Evolutionary conservation across 176 grass and related monocot species (phyloP).

Genomic region (Triticum turgidum): DNA sequence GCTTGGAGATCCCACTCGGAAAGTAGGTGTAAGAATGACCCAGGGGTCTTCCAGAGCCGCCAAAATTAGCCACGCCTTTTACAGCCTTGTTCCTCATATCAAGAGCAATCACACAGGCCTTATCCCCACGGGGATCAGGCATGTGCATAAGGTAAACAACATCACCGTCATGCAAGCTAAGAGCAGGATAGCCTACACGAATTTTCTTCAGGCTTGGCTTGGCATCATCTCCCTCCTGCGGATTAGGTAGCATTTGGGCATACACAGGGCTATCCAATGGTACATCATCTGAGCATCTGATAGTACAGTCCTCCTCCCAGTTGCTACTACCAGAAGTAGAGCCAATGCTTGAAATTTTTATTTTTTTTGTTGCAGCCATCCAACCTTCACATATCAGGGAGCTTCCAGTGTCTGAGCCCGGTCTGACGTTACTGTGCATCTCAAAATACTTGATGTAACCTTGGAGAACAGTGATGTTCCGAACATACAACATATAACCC

Average conservation of each 20-base stretch:
- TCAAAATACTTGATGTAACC: background rate
- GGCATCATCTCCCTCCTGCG: background rate
- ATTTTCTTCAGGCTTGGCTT: background rate
- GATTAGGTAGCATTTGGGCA: background rate
- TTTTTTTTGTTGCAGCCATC: background rate
- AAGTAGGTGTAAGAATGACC: background rate
- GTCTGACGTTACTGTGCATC: background rate
- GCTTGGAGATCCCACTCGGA: background rate
- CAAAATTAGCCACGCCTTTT: background rate
- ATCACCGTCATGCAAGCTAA: conserved; percentile 9
- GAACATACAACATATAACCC: background rate
- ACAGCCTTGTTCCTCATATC: background rate
- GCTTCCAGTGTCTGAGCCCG: background rate
- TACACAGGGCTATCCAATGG: background rate
- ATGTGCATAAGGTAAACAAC: background rate
- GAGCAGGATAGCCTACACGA: background rate
- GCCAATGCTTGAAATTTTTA: background rate
- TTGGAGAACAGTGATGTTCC: background rate
- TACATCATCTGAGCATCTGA: background rate
- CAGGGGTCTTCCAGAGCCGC: background rate
- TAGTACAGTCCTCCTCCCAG: background rate
- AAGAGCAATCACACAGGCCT: background rate
- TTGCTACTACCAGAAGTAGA: background rate
- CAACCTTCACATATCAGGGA: background rate
- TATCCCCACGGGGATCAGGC: too few species aligned